Evolutionary conservation across 2,329 filamentous ascomycete genomes (phyloP), one percentile per base, ranked within the genome.

Genomic region (Ceratocystis eucalypticola): DNA sequence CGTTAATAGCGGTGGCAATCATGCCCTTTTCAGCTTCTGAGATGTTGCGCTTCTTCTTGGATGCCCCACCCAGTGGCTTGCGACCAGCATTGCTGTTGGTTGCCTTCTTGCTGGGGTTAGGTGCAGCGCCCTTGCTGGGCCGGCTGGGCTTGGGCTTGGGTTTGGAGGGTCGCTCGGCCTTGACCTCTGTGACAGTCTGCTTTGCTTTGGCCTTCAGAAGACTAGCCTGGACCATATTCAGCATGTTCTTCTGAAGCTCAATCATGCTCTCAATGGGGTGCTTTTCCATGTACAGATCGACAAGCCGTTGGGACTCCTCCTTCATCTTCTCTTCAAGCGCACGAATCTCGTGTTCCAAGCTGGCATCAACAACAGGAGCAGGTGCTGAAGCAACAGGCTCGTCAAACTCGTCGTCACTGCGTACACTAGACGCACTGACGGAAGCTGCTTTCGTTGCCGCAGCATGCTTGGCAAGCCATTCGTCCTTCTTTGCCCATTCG

Each of bases 11-110:
- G 67, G 88, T 87, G 1, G 91, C 93, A 67, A 99, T 95, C 70
- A 92, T 84, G 67, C 94, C 90, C 79, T 97, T 97, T 76, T 99
- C 91, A 2, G 87, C 81, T 68, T 84, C 87, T 57, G 91, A 84
- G 72, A 89, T 83, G 65, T 82, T 82, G 72, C 75, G 78, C 71
- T 77, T 78, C 71, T 82, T 82, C 74, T 84, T 79, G 67, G 73
- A 72, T 30, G 67, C 50, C 45, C 73, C 72, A 44, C 73, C 71
- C 1, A 73, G 68, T 67, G 77, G 77, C 71, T 76, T 77, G 2
- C 74, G 69, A 2, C 73, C 66, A 0, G 73, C 69, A 37, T 59
- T 59, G 3, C 73, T 72, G 22, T 73, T 73, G 12, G 74, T 71
- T 0, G 76, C 72, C 73, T 82, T 84, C 71, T 80, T 80, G 67